Conservation (phyloP, 495 filamentous ascomycete genomes). For the Penicillium waksmanii region DNA sequence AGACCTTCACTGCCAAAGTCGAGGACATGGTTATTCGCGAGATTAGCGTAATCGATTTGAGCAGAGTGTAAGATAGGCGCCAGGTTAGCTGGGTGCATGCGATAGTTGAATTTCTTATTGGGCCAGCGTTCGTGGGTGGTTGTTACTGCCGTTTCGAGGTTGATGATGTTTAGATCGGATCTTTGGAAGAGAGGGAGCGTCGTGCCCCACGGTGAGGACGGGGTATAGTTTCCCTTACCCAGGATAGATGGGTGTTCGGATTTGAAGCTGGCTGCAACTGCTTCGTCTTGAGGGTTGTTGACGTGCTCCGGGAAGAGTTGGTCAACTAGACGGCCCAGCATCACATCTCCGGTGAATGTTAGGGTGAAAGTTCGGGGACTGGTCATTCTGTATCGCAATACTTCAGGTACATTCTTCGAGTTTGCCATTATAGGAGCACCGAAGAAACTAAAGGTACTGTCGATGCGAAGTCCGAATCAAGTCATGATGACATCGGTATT, state of each 20-base stretch:
- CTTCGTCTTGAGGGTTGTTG: constrained; percentile 26
- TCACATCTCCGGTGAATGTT: constrained; percentile 46
- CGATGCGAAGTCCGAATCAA: neutral
- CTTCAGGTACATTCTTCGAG: neutral
- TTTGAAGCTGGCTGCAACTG: constrained; percentile 21
- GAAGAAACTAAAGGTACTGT: too few species aligned
- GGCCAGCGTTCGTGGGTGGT: constrained; percentile 38
- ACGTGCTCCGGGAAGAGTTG: constrained; percentile 42
- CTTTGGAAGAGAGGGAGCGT: constrained; percentile 35
- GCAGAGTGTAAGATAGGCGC: constrained; percentile 32
- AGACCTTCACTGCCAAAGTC: constrained; percentile 41
- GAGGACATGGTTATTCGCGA: constrained; percentile 48
- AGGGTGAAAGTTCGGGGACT: constrained; percentile 26
- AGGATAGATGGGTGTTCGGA: constrained; percentile 20
- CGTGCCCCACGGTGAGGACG: constrained; percentile 39
- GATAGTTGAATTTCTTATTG: constrained; percentile 46
- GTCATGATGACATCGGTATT: constrained; percentile 32
- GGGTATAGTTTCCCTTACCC: constrained; percentile 23
- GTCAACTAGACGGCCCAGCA: constrained; percentile 51
- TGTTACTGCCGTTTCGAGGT: constrained; percentile 49
- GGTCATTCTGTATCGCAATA: constrained; percentile 9
- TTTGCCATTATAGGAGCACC: neutral
- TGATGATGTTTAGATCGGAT: constrained; percentile 42
- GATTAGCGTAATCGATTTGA: constrained; percentile 35
- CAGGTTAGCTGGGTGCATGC: constrained; percentile 46